phyloP scores from a whole-genome alignment of 2,329 filamentous ascomycete species.

The Fusarium sp. region DNA sequence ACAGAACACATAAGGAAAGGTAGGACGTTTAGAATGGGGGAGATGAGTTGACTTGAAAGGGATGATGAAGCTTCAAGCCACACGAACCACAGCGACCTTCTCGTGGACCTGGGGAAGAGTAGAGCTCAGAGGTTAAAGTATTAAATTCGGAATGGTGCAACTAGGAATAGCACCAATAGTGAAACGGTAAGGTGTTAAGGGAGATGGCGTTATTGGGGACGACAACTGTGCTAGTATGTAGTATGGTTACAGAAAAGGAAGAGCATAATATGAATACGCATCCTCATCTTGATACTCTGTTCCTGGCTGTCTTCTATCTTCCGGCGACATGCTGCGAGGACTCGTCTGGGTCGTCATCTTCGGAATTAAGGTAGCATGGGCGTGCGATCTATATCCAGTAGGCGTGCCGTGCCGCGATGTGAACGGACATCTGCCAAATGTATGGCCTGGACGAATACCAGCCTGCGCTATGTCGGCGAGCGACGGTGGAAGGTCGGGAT shows the following conservation, averaged over 20 bases:
- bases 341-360: conserved; percentile 30
- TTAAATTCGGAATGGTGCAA: conserved; percentile 21
- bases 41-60: conserved; percentile 3
- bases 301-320: conserved; percentile 21
- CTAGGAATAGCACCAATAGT: conserved; percentile 10
- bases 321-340: conserved; percentile 14
- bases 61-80: conserved; percentile 40
- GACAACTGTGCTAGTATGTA: neutral
- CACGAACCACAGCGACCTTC: conserved; percentile 25
- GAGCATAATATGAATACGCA: neutral
- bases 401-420: conserved; percentile 18
- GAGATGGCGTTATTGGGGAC: neutral
- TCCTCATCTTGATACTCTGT: conserved; percentile 6
- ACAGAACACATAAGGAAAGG: conserved; percentile 4
- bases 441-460: conserved; percentile 18
- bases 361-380: conserved; percentile 31
- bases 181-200: neutral
- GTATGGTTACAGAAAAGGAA: conserved; percentile 7
- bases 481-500: conserved; percentile 18
- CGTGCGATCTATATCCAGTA: conserved; percentile 21
- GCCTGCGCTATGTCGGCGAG: conserved; percentile 20
- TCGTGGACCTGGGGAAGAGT: conserved; percentile 15
- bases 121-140: conserved; percentile 27
- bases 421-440: conserved; percentile 25
- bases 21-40: neutral